Conservation (phyloP, 208 protist species). For the Perkinsela sp. region DNA sequence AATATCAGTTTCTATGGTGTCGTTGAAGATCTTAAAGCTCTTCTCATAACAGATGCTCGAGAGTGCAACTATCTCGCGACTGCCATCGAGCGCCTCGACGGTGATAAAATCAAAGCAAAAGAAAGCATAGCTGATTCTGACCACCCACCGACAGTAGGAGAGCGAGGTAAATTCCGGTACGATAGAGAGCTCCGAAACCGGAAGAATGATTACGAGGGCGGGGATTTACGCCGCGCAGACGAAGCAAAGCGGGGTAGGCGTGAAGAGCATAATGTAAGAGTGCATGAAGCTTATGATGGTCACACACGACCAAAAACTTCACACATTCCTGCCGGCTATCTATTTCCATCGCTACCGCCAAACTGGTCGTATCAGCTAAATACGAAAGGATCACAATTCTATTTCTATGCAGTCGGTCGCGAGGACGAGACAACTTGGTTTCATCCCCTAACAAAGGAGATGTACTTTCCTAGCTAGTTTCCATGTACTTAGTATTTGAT, state of each 20-base stretch:
- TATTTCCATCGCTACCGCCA: conserved; percentile 3
- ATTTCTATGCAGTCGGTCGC: background rate
- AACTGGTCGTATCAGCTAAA: conserved; percentile 1
- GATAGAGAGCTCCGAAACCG: background rate
- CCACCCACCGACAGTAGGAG: background rate
- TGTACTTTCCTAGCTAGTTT: too few species aligned
- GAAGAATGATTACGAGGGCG: background rate
- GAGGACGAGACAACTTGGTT: conserved; percentile 4
- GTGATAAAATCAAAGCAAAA: background rate
- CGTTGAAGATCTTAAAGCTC: conserved; percentile 1
- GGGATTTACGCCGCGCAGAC: background rate
- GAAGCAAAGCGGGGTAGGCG: background rate
- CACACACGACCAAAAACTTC: background rate
- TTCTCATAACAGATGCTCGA: background rate
- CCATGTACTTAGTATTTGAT: too few species aligned
- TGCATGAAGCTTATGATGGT: background rate
- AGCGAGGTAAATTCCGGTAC: background rate
- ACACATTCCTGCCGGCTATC: background rate
- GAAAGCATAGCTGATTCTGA: background rate
- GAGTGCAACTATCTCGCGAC: background rate
- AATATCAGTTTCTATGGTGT: conserved; percentile 3
- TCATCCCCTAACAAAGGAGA: conserved; percentile 3
- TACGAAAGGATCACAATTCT: conserved; percentile 1
- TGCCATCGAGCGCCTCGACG: background rate
- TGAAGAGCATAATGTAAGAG: background rate